Evolutionary conservation across 371 early-diverging fungal genomes (phyloP).

Genomic region (Mucor piriformis): DNA sequence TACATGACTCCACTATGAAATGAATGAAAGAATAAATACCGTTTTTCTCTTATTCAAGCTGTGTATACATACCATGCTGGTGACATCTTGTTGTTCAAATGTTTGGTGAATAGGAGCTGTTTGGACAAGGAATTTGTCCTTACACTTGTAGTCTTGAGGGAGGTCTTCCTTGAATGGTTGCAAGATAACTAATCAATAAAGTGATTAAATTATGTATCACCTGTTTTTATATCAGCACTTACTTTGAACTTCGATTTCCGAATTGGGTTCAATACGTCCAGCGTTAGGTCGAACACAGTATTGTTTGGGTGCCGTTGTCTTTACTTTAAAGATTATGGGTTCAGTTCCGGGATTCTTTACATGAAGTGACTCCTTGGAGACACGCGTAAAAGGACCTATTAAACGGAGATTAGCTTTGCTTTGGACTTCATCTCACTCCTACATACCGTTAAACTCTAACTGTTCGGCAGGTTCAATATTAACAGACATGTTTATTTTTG

Average conservation of each 20-base stretch:
- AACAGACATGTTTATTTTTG: slow-evolving; percentile 53
- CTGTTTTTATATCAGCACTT: slow-evolving; percentile 15
- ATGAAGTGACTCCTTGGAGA: slow-evolving; percentile 63
- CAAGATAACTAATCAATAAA: slow-evolving; percentile 66
- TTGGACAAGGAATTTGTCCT: slow-evolving; percentile 95
- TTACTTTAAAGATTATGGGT: slow-evolving; percentile 92
- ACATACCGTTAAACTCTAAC: slow-evolving; percentile 62
- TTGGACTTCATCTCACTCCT: background rate
- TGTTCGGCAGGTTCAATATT: slow-evolving; percentile 57
- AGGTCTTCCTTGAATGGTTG: slow-evolving; percentile 89
- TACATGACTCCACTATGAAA: slow-evolving; percentile 57
- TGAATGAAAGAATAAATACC: slow-evolving; percentile 1
- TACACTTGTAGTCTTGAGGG: slow-evolving; percentile 80
- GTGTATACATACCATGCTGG: slow-evolving; percentile 45
- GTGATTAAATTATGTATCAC: background rate
- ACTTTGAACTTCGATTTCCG: slow-evolving; percentile 79
- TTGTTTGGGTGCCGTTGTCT: slow-evolving; percentile 97
- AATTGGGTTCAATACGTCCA: slow-evolving; percentile 80
- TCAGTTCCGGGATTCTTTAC: slow-evolving; percentile 72
- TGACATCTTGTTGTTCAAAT: slow-evolving; percentile 51
- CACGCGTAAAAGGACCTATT: slow-evolving; percentile 76
- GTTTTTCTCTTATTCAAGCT: background rate
- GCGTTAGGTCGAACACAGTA: slow-evolving; percentile 97
- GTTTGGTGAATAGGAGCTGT: slow-evolving; percentile 75
- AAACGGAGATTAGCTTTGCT: background rate